These are phyloP conservation scores for Citrus cavaleriei DNA, from an alignment of 345 rosid genomes.

Conservation along the genomic window DNA sequence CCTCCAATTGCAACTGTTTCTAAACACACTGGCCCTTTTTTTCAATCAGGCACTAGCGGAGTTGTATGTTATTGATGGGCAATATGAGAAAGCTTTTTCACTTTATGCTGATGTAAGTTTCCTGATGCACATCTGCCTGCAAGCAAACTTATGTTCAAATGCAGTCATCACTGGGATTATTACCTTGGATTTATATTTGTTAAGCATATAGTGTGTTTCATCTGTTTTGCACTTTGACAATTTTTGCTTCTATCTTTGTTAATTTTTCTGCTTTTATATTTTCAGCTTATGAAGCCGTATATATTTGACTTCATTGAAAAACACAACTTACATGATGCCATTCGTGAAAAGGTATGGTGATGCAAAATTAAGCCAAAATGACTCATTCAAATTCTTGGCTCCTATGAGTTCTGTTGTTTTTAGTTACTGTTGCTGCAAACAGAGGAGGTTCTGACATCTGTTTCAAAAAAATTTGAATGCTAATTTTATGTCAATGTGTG, in stretches of 20 bases:
- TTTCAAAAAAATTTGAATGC: background rate
- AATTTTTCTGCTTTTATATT: slow-evolving; percentile 9
- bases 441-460: background rate
- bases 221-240: slow-evolving; percentile 9
- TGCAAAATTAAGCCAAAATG: background rate
- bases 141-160: background rate
- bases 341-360: slow-evolving; percentile 83
- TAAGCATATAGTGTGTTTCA: background rate
- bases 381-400: slow-evolving; percentile 11
- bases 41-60: slow-evolving; percentile 76
- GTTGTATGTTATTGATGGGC: slow-evolving; percentile 83
- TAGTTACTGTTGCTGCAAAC: background rate
- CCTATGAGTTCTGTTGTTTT: slow-evolving; percentile 7
- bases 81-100: slow-evolving; percentile 82
- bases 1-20: slow-evolving; percentile 13
- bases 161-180: background rate
- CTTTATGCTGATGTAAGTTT: slow-evolving; percentile 95
- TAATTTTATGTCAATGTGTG: background rate
- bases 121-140: slow-evolving; percentile 3
- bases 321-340: slow-evolving; percentile 73
- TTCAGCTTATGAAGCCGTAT: slow-evolving; percentile 95
- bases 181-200: background rate
- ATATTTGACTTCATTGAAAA: slow-evolving; percentile 83
- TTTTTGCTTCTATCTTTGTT: slow-evolving; percentile 9
- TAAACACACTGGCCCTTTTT: slow-evolving; percentile 19